Evolutionary conservation across 164 flowering plant species (phyloP), one percentile per base, ranked within the genome.

Genomic region (Dillenia turbinata): DNA sequence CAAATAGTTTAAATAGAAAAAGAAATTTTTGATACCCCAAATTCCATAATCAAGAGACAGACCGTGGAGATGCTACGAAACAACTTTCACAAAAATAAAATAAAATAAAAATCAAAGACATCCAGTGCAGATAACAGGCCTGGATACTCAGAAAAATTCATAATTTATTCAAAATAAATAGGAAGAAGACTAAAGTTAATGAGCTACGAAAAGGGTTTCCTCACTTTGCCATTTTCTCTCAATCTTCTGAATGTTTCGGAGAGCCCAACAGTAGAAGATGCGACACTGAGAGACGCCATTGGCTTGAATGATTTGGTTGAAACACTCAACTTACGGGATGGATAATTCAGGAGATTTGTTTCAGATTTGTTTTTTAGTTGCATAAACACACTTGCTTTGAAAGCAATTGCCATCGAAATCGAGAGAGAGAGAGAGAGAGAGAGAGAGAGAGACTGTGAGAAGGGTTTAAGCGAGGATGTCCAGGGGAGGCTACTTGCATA

Each of bases 161-260:
- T 10, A 10, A 50, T 17, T 54, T 6, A 46, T 13, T n/a, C 10
- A 44, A 19, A 53, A 24, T 51, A 40, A 51, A 12, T n/a, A 46
- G 17, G 14, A 8, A 50, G 4, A 76, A 33, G 57, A 8, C 54
- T n/a, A 40, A 52, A 0, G 47, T 33, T 43, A 9, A 8, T 15
- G 12, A 47, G 46, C 8, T 24, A 48, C 33, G 5, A 10, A 52
- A 69, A 53, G 57, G 61, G 56, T 6, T 0, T 33, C 40, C 84
- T 62, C 66, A 87, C 95, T 72, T 86, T 86, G 66, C 89, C 86
- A 61, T 84, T 77, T 62, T 79, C 56, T 62, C 73, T 88, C 72
- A 92, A 62, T 51, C 60, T 77, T 58, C 76, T 57, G 74, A 92
- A 90, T 16, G 93, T 88, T 45, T 90, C 90, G 13, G 93, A 77